phyloP scores from a whole-genome alignment of 305 asterid genomes.

The Fraxinus albicans region DNA sequence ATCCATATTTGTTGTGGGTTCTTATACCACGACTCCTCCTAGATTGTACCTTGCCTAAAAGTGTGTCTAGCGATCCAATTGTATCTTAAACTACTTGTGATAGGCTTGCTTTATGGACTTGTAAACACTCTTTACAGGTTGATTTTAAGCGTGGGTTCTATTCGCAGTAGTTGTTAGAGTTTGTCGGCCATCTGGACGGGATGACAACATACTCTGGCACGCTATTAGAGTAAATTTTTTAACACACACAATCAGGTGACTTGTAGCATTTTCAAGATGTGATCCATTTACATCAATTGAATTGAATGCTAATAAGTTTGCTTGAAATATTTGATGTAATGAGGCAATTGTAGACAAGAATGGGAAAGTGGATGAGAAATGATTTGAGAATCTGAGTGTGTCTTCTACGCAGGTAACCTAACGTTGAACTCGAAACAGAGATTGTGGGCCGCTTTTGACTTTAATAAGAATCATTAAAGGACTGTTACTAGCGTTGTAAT shows the following conservation, averaged over 20 bases:
- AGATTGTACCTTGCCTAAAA: background rate
- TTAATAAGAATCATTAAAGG: constrained; percentile 16
- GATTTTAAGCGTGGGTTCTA: background rate
- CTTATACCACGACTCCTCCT: background rate
- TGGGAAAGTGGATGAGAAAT: constrained; percentile 37
- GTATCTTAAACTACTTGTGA: background rate
- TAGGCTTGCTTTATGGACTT: background rate
- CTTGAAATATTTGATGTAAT: constrained; percentile 3
- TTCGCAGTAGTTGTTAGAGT: background rate
- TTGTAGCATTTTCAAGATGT: background rate
- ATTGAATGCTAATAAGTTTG: background rate
- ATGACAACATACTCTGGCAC: background rate
- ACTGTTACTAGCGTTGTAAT: constrained; percentile 18
- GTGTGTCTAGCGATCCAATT: background rate
- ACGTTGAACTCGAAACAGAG: constrained; percentile 13
- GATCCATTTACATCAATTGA: background rate
- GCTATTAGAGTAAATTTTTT: background rate
- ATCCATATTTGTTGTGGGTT: background rate
- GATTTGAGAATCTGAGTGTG: constrained; percentile 29
- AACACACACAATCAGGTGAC: background rate
- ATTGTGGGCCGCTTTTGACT: constrained; percentile 30
- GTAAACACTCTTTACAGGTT: background rate
- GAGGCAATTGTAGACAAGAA: constrained; percentile 20
- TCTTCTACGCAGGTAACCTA: background rate
- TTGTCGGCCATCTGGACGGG: background rate